These are phyloP conservation scores for Vaccinium myrtillus DNA, from an alignment of 148 eudicot species.

Conservation along the genomic window DNA sequence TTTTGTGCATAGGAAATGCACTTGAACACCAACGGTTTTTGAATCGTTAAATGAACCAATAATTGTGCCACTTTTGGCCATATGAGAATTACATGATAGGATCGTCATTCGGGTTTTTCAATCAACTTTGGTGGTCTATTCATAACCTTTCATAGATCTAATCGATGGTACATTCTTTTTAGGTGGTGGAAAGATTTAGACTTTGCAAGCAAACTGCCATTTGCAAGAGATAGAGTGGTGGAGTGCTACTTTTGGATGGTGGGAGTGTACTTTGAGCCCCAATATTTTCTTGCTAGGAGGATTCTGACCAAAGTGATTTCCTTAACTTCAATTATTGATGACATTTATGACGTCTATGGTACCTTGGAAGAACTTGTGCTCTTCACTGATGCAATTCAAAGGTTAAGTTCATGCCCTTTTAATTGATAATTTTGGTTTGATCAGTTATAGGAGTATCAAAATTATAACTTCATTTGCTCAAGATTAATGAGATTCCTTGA, in stretches of 20 bases:
- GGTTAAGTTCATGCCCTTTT: conserved; percentile 15
- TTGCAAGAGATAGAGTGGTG: conserved; percentile 42
- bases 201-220: conserved; percentile 25
- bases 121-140: no score
- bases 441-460: neutral
- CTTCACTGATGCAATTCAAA: conserved; percentile 39
- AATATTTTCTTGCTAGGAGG: conserved; percentile 28
- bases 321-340: conserved; percentile 33
- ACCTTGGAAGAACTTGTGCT: conserved; percentile 30
- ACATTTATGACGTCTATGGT: conserved; percentile 43
- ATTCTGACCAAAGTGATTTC: conserved; percentile 19
- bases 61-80: no score
- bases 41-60: no score
- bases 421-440: neutral
- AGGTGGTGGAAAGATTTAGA: conserved; percentile 55
- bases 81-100: no score
- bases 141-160: neutral
- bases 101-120: no score
- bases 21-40: no score
- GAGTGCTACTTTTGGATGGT: conserved; percentile 42
- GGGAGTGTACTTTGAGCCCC: conserved; percentile 35
- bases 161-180: neutral
- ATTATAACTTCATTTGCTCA: neutral
- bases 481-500: neutral
- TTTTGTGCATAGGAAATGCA: neutral